phyloP scores from a whole-genome alignment of 306 rosid species.

The Spatholobus suberectus region DNA sequence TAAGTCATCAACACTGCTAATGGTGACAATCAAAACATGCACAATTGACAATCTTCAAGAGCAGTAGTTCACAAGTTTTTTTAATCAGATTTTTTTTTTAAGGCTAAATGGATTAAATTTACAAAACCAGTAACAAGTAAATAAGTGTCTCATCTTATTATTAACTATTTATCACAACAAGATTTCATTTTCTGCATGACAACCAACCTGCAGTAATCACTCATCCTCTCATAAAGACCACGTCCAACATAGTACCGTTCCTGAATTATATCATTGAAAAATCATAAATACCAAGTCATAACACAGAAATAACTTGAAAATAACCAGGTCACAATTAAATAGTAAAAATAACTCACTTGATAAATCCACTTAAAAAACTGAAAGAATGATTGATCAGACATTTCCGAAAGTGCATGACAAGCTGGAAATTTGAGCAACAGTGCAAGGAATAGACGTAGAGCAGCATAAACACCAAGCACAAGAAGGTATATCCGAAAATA shows the following conservation, averaged over 20 bases:
- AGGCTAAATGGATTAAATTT: not conserved
- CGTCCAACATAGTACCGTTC: constrained; percentile 96
- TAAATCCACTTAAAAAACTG: constrained; percentile 99
- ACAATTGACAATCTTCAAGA: constrained; percentile 30
- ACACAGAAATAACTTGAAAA: constrained; percentile 28
- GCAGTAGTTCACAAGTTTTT: not conserved
- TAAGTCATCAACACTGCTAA: not conserved
- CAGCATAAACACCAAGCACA: constrained; percentile 88
- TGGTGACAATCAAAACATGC: constrained; percentile 4
- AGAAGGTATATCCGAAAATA: constrained; percentile 92
- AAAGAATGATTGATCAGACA: constrained; percentile 92
- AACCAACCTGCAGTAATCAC: constrained; percentile 89
- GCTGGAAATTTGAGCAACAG: constrained; percentile 80
- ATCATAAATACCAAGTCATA: constrained; percentile 34
- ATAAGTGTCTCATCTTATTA: not conserved
- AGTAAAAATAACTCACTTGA: constrained; percentile 58
- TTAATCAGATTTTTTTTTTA: not conserved
- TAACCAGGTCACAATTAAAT: not conserved
- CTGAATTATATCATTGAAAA: constrained; percentile 58
- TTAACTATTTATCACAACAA: constrained; percentile 1
- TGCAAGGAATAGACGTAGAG: constrained; percentile 64
- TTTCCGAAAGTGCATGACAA: constrained; percentile 83
- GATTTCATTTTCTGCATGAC: constrained; percentile 12
- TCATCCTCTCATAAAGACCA: constrained; percentile 85
- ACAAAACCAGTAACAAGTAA: constrained; percentile 21